A percentile compares a stretch with the other conserved stretches of the same genome.
Conservation (phyloP, 371 early-diverging fungal species). For the Entomophthora muscae region DNA sequence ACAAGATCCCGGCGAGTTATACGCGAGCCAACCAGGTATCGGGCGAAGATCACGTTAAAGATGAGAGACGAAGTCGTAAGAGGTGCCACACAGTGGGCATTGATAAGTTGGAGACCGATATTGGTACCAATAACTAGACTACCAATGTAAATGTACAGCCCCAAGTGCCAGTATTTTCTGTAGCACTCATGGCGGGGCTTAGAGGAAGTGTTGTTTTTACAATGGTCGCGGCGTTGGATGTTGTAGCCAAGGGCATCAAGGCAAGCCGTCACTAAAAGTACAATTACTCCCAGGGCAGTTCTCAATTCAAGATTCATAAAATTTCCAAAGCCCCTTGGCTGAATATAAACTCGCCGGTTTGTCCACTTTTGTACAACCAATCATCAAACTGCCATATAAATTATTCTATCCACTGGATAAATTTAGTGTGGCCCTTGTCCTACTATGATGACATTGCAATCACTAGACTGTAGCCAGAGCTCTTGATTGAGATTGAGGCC, state of each 20-base stretch:
- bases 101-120: constrained; percentile 34
- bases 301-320: too few species aligned
- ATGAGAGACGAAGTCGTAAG: constrained; percentile 44
- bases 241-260: constrained; percentile 50
- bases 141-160: constrained; percentile 38
- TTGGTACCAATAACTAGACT: constrained; percentile 45
- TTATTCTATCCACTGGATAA: too few species aligned
- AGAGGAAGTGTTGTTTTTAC: constrained; percentile 26
- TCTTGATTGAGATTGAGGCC: too few species aligned
- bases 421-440: too few species aligned
- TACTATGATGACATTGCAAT: too few species aligned
- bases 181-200: constrained; percentile 38
- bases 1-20: constrained; percentile 42
- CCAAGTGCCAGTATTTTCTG: constrained; percentile 46
- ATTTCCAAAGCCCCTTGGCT: too few species aligned
- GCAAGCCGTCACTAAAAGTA: constrained; percentile 36
- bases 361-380: too few species aligned
- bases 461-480: too few species aligned
- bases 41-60: constrained; percentile 53
- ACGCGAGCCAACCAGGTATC: constrained; percentile 39
- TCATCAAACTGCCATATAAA: too few species aligned
- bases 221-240: constrained; percentile 44
- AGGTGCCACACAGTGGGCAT: constrained; percentile 55
- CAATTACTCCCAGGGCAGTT: constrained; percentile 32
- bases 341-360: too few species aligned